Percentiles rank a stretch among this genome's conserved stretches.
Conservation (phyloP, 441 rosid genomes). For the Eugenia klotzschiana region DNA sequence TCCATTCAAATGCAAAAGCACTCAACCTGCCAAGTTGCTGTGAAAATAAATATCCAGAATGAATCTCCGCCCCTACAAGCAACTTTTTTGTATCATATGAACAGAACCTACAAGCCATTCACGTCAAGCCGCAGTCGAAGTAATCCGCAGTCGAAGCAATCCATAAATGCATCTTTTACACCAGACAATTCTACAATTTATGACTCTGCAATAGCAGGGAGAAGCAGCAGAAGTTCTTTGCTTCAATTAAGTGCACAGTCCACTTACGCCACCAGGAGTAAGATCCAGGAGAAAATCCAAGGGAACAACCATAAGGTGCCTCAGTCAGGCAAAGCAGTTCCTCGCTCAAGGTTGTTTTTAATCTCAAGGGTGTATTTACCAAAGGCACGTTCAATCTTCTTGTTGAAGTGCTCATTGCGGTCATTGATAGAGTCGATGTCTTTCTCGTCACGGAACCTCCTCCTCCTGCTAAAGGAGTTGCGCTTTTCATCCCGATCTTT, state of each 20-base stretch:
- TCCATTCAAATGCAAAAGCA: not conserved
- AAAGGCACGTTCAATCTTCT: conserved; percentile 85
- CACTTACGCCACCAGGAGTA: not conserved
- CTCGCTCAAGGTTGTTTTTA: conserved; percentile 86
- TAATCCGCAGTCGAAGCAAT: not conserved
- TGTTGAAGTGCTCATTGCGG: conserved; percentile 92
- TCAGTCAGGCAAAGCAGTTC: conserved; percentile 90
- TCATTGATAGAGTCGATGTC: conserved; percentile 94
- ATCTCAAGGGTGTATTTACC: conserved; percentile 85
- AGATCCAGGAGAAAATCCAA: not conserved
- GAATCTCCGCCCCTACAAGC: not conserved
- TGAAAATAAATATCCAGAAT: not conserved
- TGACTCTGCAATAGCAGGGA: not conserved
- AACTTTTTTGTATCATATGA: not conserved
- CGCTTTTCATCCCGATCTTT: conserved; percentile 62
- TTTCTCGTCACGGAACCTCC: conserved; percentile 78
- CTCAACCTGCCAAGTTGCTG: not conserved
- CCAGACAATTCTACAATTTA: not conserved
- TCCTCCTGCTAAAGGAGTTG: conserved; percentile 67
- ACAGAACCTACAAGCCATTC: not conserved
- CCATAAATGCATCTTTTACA: not conserved
- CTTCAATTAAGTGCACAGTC: not conserved
- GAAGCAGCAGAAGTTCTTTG: not conserved
- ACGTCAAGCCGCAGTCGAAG: not conserved
- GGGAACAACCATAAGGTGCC: conserved; percentile 1